These are phyloP conservation scores for Fragosphaeria purpurea DNA, from an alignment of 2,329 filamentous ascomycete genomes.

Conservation along the genomic window DNA sequence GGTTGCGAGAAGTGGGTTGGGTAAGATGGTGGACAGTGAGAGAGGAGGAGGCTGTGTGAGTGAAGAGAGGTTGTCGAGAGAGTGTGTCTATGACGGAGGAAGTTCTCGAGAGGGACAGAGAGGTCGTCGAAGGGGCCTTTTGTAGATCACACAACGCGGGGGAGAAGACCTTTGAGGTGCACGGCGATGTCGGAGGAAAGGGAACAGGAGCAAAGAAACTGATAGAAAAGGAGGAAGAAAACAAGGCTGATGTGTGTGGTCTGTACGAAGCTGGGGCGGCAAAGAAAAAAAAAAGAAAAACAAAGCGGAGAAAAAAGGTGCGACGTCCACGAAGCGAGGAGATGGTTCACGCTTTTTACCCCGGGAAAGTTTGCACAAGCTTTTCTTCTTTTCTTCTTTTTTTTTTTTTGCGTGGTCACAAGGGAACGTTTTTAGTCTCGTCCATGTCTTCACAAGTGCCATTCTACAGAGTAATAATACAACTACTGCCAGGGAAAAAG, in stretches of 20 bases:
- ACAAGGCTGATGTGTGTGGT: constrained; percentile 1
- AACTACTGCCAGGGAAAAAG: not conserved
- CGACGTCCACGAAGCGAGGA: not conserved
- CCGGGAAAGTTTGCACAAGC: no score
- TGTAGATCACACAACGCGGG: no score
- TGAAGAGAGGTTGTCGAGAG: no score
- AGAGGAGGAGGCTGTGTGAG: not conserved
- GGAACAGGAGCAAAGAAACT: not conserved
- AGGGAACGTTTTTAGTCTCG: not conserved
- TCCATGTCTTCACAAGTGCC: not conserved
- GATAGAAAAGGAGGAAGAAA: not conserved
- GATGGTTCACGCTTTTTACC: no score
- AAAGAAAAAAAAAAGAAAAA: not conserved
- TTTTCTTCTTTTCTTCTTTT: not conserved
- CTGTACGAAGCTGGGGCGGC: not conserved
- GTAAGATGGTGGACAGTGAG: not conserved
- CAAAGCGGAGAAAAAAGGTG: not conserved
- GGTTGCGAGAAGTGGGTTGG: not conserved
- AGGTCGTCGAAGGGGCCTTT: no score
- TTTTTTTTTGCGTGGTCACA: not conserved
- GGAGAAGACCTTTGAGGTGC: not conserved
- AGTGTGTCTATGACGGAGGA: no score
- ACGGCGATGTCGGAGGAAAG: not conserved
- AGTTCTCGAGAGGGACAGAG: no score
- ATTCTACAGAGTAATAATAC: not conserved